Base-by-base conservation (phyloP, 2,329 filamentous ascomycete genomes). In the Monilinia fructigena region DNA sequence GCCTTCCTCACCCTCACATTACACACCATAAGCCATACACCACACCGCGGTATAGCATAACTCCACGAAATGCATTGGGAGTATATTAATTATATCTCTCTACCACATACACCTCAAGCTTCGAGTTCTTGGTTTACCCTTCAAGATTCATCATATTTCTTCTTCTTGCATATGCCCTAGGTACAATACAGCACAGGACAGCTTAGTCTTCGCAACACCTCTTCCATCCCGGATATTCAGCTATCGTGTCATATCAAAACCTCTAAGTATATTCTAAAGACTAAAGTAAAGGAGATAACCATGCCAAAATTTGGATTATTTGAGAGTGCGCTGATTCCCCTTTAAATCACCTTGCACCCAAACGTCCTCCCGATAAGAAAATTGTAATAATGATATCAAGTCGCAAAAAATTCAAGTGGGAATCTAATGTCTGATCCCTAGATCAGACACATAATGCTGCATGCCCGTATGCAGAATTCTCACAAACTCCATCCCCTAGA, bases 391-490 rank as follows among this genome's bases (percentile, higher is more conserved):
- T 61, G 16, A 38, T 38, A 26, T 26, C 31, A 50, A 50, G 31
- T 23, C 31, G 23, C 31, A 35, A 38, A 38, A 48, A 50, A 14
- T 11, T 31, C 45, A 60, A 23, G 14, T 50, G 58, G 45, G 45
- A 61, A 61, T 61, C 58, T 50, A 50, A 31, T 38, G 14, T 61
- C 58, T 38, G 58, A 50, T 50, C 45, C 12, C 23, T 10, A 11
- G 31, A 48, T 35, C 31, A 48, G 18, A 50, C 16, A 60, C 50
- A 50, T 26, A 12, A 50, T 61, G 58, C 45, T 48, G 20, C 26
- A 59, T 35, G 42, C 40, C 42, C 16, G 42, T 59, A 42, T 42
- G 12, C 40, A 23, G 28, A 14, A 50, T 50, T 2, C 38, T 50
- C 58, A 45, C 58, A 40, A 40, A 50, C 45, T 61, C 58, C 58